Evolutionary conservation across 495 filamentous ascomycete genomes (phyloP).

Genomic region (Aspergillus ostianus): DNA sequence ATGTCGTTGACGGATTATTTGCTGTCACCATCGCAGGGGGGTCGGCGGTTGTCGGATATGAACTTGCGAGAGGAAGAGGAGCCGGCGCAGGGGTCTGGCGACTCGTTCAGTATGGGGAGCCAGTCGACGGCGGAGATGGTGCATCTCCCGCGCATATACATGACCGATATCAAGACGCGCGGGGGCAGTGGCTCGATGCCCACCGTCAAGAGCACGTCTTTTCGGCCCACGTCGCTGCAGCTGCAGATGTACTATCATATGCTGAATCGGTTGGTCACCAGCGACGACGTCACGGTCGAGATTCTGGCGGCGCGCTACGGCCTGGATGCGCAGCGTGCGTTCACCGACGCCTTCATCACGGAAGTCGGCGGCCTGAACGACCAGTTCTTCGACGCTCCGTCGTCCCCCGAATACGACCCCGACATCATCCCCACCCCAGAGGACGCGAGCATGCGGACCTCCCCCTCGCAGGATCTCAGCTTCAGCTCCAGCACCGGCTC

Average conservation of each 20-base stretch:
- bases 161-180: conserved; percentile 89
- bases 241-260: conserved; percentile 91
- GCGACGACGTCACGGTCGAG: conserved; percentile 63
- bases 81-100: conserved; percentile 8
- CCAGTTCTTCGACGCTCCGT: conserved; percentile 45
- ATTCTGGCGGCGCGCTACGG: conserved; percentile 66
- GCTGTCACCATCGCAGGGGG: conserved; percentile 40
- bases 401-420: conserved; percentile 32
- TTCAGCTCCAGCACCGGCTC: conserved; percentile 7
- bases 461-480: not conserved
- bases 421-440: conserved; percentile 31
- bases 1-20: conserved; percentile 52
- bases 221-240: conserved; percentile 78
- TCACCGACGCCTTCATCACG: conserved; percentile 77
- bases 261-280: conserved; percentile 68
- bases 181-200: conserved; percentile 56
- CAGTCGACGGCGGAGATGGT: conserved; percentile 25
- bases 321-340: conserved; percentile 59
- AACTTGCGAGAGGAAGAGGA: conserved; percentile 12
- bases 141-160: conserved; percentile 55
- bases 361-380: conserved; percentile 72
- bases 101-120: conserved; percentile 12
- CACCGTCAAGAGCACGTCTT: conserved; percentile 56
- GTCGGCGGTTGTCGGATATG: conserved; percentile 35
- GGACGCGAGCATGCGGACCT: conserved; percentile 15